Evolutionary conservation across 2,329 filamentous ascomycete genomes (phyloP).

Genomic region (Coniella lustricola): DNA sequence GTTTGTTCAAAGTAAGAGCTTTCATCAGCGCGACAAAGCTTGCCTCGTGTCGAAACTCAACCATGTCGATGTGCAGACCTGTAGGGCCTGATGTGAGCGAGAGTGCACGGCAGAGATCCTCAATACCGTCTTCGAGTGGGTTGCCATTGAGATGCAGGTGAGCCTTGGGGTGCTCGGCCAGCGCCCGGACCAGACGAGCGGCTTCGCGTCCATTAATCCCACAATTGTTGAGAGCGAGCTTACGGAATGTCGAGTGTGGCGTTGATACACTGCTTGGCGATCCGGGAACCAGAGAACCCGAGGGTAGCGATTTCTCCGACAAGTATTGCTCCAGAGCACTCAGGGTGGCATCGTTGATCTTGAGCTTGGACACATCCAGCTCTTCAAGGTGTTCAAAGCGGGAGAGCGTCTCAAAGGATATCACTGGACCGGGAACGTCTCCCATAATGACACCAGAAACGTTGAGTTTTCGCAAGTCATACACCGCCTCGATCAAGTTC

Average conservation of each 20-base stretch:
- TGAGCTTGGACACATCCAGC: constrained; percentile 47
- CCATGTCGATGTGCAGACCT: constrained; percentile 47
- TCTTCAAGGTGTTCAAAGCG: constrained; percentile 42
- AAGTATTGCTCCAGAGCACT: constrained; percentile 41
- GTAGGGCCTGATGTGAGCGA: constrained; percentile 40
- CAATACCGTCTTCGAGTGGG: constrained; percentile 45
- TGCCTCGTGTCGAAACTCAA: constrained; percentile 46
- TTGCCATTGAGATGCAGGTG: constrained; percentile 45
- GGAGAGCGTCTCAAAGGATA: constrained; percentile 37
- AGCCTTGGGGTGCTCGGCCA: constrained; percentile 40
- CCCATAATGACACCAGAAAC: constrained; percentile 45
- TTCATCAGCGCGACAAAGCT: constrained; percentile 45
- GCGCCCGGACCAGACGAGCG: constrained; percentile 42
- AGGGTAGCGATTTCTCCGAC: constrained; percentile 6
- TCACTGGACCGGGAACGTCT: constrained; percentile 35
- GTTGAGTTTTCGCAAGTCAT: constrained; percentile 40
- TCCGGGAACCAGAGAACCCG: constrained; percentile 1
- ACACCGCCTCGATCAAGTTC: constrained; percentile 36
- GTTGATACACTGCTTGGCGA: background rate
- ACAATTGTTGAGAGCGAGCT: constrained; percentile 44
- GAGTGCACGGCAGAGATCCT: constrained; percentile 42
- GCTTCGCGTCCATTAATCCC: constrained; percentile 44
- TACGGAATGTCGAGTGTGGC: constrained; percentile 33
- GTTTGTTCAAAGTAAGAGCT: constrained; percentile 42
- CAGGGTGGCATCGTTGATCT: constrained; percentile 45